Evolutionary conservation across 1,139 yeast species (phyloP).

Genomic region (Williopsis jadinii): DNA sequence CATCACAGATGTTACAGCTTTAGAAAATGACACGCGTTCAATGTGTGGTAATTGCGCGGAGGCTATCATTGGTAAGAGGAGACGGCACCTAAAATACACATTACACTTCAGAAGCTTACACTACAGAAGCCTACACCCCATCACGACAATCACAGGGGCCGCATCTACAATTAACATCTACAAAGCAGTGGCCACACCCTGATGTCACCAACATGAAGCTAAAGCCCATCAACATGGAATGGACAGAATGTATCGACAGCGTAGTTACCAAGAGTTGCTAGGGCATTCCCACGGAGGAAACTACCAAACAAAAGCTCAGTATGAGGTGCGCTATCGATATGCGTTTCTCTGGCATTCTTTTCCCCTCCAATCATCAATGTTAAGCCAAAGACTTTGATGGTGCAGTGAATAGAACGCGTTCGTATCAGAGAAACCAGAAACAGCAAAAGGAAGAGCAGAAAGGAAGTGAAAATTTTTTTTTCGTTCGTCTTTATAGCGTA

Average conservation of each 20-base stretch:
- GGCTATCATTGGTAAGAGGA: too few relatives aligned
- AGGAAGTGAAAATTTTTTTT: background rate
- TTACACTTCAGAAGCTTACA: too few relatives aligned
- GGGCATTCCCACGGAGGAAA: constrained; percentile 1
- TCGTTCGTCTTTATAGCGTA: background rate
- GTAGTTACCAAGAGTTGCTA: constrained; percentile 32
- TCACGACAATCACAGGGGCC: background rate
- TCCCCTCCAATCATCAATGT: constrained; percentile 43
- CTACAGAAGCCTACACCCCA: too few relatives aligned
- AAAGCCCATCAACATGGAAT: too few relatives aligned
- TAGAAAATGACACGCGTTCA: too few relatives aligned
- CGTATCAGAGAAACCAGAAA: constrained; percentile 35
- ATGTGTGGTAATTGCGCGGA: too few relatives aligned
- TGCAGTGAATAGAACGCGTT: constrained; percentile 58
- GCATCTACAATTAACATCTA: background rate
- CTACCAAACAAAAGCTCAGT: constrained; percentile 24
- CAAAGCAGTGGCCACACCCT: background rate
- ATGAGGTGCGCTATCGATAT: constrained; percentile 35
- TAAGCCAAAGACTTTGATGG: constrained; percentile 28
- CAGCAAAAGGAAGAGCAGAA: constrained; percentile 12
- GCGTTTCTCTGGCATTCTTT: constrained; percentile 34
- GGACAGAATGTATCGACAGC: constrained; percentile 30
- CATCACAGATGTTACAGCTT: too few relatives aligned
- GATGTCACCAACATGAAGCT: too few relatives aligned
- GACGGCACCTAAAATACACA: too few relatives aligned